Evolutionary conservation across 164 flowering plant species (phyloP).

Genomic region (Brasenia schreberi): DNA sequence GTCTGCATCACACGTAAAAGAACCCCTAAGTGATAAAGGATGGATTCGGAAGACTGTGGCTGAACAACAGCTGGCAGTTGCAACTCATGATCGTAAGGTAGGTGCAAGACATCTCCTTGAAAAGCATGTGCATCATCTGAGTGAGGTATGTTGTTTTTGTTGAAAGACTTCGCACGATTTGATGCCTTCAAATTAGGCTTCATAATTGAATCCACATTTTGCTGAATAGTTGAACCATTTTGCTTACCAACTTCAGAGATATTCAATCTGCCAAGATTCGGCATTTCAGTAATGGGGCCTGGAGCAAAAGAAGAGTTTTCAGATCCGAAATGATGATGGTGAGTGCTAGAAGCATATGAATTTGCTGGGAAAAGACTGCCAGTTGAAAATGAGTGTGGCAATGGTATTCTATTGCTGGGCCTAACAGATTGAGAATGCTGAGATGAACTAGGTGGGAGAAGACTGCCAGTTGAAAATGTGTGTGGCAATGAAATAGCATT

Average conservation of each 20-base stretch:
- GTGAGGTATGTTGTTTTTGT: conserved; percentile 18
- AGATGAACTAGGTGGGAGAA: conserved; percentile 19
- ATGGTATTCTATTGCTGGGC: conserved; percentile 21
- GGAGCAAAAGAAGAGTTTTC: conserved; percentile 23
- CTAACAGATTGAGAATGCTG: conserved; percentile 16
- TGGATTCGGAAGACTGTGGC: conserved; percentile 5
- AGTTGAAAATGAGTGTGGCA: conserved; percentile 23
- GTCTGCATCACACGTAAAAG: conserved; percentile 60
- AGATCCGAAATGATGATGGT: conserved; percentile 25
- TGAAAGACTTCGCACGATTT: conserved; percentile 13
- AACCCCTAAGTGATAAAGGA: conserved; percentile 45
- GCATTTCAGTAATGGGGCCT: conserved; percentile 19
- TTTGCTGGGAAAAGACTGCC: conserved; percentile 22
- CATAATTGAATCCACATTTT: conserved; percentile 20
- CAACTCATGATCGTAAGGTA: conserved; percentile 23
- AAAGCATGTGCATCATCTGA: conserved; percentile 7
- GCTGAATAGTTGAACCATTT: conserved; percentile 18
- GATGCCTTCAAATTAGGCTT: conserved; percentile 10
- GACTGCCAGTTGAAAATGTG: conserved; percentile 21
- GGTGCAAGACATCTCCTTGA: conserved; percentile 14
- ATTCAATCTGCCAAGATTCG: conserved; percentile 40
- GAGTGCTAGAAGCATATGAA: conserved; percentile 9
- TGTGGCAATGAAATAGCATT: conserved; percentile 19
- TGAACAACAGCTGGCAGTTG: conserved; percentile 16
- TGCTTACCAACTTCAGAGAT: conserved; percentile 23